These are phyloP conservation scores for Boletus sensibilis DNA, from an alignment of 768 basidiomycete species.

Conservation along the genomic window DNA sequence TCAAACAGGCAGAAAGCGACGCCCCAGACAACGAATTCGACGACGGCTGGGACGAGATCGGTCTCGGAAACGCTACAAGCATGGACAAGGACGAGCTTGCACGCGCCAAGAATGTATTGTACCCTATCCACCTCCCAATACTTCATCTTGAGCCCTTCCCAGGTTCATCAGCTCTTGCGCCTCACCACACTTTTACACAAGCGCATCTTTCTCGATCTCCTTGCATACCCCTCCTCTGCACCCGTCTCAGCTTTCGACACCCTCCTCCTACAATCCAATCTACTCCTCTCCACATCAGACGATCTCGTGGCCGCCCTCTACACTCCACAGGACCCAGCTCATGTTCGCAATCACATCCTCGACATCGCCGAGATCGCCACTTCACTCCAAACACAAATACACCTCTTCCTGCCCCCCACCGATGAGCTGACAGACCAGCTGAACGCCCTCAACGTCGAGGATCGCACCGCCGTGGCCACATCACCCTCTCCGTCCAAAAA, in stretches of 20 bases:
- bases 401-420: constrained; percentile 22
- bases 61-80: constrained; percentile 42
- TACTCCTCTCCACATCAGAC: constrained; percentile 55
- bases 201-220: constrained; percentile 52
- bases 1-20: constrained; percentile 39
- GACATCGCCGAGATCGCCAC: constrained; percentile 39
- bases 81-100: constrained; percentile 52
- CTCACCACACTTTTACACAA: constrained; percentile 62
- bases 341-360: constrained; percentile 41
- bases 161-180: constrained; percentile 64
- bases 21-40: constrained; percentile 20
- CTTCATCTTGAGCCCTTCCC: constrained; percentile 4
- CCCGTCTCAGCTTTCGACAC: constrained; percentile 43
- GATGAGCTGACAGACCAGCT: constrained; percentile 28
- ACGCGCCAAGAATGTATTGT: constrained; percentile 56
- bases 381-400: constrained; percentile 34
- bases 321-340: constrained; percentile 52
- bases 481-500: constrained; percentile 17
- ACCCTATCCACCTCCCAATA: background rate
- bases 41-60: constrained; percentile 67
- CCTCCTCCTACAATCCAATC: constrained; percentile 49
- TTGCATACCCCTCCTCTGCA: constrained; percentile 34
- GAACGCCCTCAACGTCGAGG: constrained; percentile 21
- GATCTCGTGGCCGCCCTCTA: constrained; percentile 69
- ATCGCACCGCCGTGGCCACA: background rate